Base-by-base conservation (phyloP, 163 green algal species). In the Scenedesmus sp. region DNA sequence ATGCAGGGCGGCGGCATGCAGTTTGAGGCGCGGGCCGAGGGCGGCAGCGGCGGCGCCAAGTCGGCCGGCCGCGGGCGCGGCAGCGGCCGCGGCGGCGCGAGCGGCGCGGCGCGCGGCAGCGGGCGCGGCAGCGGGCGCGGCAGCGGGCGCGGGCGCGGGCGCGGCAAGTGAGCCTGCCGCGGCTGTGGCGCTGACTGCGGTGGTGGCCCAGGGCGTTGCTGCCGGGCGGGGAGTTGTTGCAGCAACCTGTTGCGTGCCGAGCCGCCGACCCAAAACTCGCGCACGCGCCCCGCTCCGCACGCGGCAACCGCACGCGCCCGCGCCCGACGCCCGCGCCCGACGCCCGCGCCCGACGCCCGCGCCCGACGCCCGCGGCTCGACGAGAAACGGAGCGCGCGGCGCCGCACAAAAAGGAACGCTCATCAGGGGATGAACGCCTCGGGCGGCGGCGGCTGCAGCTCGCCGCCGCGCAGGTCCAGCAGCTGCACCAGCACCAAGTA, bases 401-500 rank as follows among this genome's bases (percentile, higher is more conserved):
- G n/a, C n/a, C n/a, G n/a, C n/a, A n/a, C n/a, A n/a, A n/a, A n/a
- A n/a, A n/a, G n/a, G n/a, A n/a, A n/a, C n/a, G n/a, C n/a, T n/a
- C n/a, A n/a, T n/a, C n/a, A 95, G 0, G 82, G 85, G 6, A 87
- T 65, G 63, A 90, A 96, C 0, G 92, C 93, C 73, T 97, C 93
- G 20, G 92, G 93, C 4, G 92, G 92, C 33, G 93, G 93, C 3
- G 92, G 93, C 79, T 91, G 80, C 85, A 96, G 80, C 76, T 93
- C 85, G 3, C 87, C 88, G 28, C 93, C 92, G 3, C 93, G 79
- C n/a, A 84, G 87, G 74, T 97, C 89, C 60, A 97, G 66, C 36
- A 96, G 65, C 44, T 84, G 79, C 4, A 93, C 89, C 24, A 96
- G 74, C 13, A 80, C 85, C 20, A 95, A 77, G 66, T 95, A 96